These are phyloP conservation scores for Euphorbia pulcherrima DNA, from an alignment of 345 rosid genomes.

Conservation along the genomic window DNA sequence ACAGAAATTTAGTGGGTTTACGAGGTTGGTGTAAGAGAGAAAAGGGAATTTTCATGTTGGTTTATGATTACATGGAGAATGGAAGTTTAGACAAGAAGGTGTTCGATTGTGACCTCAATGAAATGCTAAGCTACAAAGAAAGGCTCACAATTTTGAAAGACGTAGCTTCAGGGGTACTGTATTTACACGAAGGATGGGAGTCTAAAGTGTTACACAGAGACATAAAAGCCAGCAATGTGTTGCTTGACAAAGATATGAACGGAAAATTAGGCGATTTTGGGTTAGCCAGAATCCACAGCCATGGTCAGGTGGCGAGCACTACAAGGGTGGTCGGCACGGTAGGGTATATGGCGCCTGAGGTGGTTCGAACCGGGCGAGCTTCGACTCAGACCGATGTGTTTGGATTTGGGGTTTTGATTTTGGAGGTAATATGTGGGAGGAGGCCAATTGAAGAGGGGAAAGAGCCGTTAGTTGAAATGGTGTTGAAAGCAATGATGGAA, in stretches of 20 bases:
- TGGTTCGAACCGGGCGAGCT: conserved; percentile 41
- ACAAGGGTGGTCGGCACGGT: conserved; percentile 67
- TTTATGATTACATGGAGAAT: conserved; percentile 79
- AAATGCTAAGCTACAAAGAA: conserved; percentile 41
- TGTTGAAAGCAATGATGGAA: conserved; percentile 40
- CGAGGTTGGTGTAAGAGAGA: conserved; percentile 86
- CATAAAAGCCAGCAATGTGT: conserved; percentile 77
- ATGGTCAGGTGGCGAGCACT: conserved; percentile 50
- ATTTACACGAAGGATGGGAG: conserved; percentile 78
- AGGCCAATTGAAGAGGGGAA: conserved; percentile 50
- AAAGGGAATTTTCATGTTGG: conserved; percentile 58
- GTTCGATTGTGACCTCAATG: conserved; percentile 38
- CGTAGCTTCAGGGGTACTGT: conserved; percentile 59
- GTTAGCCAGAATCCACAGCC: conserved; percentile 64
- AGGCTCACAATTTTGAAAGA: conserved; percentile 54
- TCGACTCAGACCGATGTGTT: conserved; percentile 45
- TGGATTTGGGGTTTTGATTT: conserved; percentile 44
- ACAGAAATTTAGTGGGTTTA: conserved; percentile 57
- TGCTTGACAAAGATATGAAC: conserved; percentile 66
- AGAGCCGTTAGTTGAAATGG: conserved; percentile 41
- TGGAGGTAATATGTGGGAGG: conserved; percentile 57
- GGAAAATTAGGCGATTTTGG: conserved; percentile 77
- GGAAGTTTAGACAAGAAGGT: conserved; percentile 64
- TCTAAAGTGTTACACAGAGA: conserved; percentile 68
- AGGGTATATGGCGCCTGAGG: conserved; percentile 80